phyloP scores from a whole-genome alignment of 495 filamentous ascomycete genomes.

The Neurospora tetrasperma region DNA sequence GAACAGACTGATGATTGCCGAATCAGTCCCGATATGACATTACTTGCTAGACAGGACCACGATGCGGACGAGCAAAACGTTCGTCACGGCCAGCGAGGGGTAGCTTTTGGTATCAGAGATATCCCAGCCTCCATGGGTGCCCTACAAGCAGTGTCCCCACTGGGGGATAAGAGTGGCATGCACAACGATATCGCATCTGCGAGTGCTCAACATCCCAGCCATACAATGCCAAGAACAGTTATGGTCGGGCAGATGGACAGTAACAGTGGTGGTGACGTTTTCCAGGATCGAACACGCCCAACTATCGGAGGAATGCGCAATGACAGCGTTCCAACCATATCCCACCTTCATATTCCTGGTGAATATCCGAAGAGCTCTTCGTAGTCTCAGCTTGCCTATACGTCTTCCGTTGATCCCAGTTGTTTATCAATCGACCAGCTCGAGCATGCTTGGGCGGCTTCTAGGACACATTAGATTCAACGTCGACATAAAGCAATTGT shows the following conservation, averaged over 20 bases:
- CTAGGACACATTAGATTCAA: background rate
- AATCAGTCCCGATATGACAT: background rate
- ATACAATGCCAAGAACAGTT: background rate
- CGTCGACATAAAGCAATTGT: background rate
- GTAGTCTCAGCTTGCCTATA: background rate
- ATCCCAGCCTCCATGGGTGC: background rate
- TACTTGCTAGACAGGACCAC: background rate
- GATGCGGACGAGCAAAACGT: background rate
- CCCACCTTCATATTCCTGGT: slow-evolving; percentile 46
- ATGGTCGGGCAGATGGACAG: background rate
- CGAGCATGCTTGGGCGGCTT: background rate
- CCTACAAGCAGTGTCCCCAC: background rate
- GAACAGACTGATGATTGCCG: background rate
- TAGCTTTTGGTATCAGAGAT: background rate
- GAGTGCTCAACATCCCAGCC: background rate
- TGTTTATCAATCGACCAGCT: background rate
- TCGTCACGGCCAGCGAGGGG: background rate
- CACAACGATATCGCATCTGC: background rate
- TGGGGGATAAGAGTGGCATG: background rate
- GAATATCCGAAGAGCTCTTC: slow-evolving; percentile 39
- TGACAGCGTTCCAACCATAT: slow-evolving; percentile 21
- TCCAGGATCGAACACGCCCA: slow-evolving; percentile 5
- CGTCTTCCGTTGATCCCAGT: background rate
- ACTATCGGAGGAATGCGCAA: slow-evolving; percentile 8
- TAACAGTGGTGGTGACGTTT: background rate